phyloP scores from a whole-genome alignment of 1,284 basidiomycete species.

The Lentinula novae-zelandiae region DNA sequence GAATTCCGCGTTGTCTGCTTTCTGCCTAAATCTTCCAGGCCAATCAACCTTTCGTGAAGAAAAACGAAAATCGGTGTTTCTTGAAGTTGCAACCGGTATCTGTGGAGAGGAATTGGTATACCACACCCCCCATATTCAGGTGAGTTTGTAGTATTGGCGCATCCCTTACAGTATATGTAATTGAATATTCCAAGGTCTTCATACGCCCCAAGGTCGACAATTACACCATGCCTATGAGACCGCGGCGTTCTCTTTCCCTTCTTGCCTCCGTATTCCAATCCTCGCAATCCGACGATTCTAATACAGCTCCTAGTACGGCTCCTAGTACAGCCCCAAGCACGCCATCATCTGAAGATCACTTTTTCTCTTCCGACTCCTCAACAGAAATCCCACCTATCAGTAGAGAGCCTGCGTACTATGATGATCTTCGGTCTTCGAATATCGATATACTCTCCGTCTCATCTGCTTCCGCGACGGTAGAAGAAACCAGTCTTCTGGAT shows the following conservation, averaged over 20 bases:
- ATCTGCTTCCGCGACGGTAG: neutral
- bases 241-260: neutral
- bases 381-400: neutral
- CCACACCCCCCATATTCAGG: neutral
- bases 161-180: neutral
- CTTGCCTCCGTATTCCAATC: neutral
- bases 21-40: neutral
- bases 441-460: constrained; percentile 6
- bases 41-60: neutral
- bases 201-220: neutral
- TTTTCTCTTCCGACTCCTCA: neutral
- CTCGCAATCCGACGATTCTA: neutral
- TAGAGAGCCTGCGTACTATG: constrained; percentile 6
- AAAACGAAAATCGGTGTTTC: neutral
- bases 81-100: neutral
- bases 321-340: neutral
- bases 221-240: neutral
- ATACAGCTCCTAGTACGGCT: neutral
- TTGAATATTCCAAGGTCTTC: neutral
- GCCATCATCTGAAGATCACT: neutral
- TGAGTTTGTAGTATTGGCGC: neutral
- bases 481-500: constrained; percentile 47
- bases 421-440: constrained; percentile 3
- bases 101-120: neutral
- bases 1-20: neutral